These are phyloP conservation scores for Fistulifera pelliculosa DNA, from an alignment of 108 stramenopile genomes.

Conservation along the genomic window DNA sequence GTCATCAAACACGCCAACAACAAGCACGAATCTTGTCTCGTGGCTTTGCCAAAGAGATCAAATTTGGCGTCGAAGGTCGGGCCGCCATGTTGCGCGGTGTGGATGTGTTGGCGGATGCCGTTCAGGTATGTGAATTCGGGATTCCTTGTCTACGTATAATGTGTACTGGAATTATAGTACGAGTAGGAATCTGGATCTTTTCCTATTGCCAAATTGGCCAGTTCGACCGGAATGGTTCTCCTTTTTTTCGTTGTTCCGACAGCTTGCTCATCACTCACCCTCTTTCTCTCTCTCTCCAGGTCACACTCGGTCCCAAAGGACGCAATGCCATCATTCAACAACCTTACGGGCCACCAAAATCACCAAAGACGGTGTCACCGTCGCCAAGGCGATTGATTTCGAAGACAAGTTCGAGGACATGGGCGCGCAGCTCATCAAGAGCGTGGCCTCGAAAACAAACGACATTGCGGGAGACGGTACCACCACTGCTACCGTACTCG, in stretches of 20 bases:
- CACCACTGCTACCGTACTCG: constrained; percentile 98
- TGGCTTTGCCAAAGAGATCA: constrained; percentile 83
- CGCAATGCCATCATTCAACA: constrained; percentile 99
- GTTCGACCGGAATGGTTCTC: background rate
- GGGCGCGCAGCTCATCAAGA: constrained; percentile 93
- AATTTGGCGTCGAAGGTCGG: constrained; percentile 91
- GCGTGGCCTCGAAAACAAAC: constrained; percentile 97
- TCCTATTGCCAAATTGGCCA: background rate
- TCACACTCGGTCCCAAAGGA: constrained; percentile 99
- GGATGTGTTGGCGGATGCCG: constrained; percentile 93
- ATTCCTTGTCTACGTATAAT: constrained; percentile 2
- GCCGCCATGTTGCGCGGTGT: constrained; percentile 95
- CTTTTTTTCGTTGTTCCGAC: constrained; percentile 3
- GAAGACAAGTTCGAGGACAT: constrained; percentile 98
- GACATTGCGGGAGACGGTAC: constrained; percentile 99
- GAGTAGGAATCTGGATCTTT: background rate
- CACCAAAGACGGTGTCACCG: constrained; percentile 99
- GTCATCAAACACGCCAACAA: too few relatives aligned
- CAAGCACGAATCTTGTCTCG: constrained; percentile 32
- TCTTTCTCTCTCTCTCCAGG: constrained; percentile 35
- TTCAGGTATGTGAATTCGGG: constrained; percentile 69
- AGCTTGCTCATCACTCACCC: background rate
- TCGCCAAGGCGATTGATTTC: constrained; percentile 99
- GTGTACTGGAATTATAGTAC: background rate
- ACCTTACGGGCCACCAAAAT: constrained; percentile 98